Evolutionary conservation across 2,329 filamentous ascomycete genomes (phyloP).

Genomic region (Colletotrichum zoysiae): DNA sequence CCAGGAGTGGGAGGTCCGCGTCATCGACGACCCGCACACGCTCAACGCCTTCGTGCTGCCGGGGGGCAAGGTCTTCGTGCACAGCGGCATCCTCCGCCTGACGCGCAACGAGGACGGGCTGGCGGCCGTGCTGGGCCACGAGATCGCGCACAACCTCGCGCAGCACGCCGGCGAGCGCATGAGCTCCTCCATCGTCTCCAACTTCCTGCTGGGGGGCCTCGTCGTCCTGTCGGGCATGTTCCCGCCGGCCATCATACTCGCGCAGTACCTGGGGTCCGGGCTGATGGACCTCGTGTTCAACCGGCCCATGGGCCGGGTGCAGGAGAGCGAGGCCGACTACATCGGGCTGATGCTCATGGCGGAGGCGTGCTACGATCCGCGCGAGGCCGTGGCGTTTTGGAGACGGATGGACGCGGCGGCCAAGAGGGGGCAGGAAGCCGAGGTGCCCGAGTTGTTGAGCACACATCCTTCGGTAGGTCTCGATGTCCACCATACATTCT

Average conservation of each 20-base stretch:
- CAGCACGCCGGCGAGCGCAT: slow-evolving; percentile 75
- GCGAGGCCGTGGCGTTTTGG: slow-evolving; percentile 76
- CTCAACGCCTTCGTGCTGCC: slow-evolving; percentile 84
- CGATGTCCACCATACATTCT: not conserved
- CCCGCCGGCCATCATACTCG: slow-evolving; percentile 57
- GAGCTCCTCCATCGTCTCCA: slow-evolving; percentile 65
- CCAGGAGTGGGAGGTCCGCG: slow-evolving; percentile 77
- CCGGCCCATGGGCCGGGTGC: slow-evolving; percentile 75
- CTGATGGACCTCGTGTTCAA: slow-evolving; percentile 74
- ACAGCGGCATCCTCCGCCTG: slow-evolving; percentile 77
- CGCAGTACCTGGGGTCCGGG: slow-evolving; percentile 58
- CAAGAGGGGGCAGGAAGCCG: slow-evolving; percentile 51
- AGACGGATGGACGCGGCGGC: slow-evolving; percentile 70
- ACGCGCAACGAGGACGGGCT: slow-evolving; percentile 76
- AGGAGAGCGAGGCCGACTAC: slow-evolving; percentile 84
- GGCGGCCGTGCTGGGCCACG: slow-evolving; percentile 82
- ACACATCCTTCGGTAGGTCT: slow-evolving; percentile 78
- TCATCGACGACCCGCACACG: slow-evolving; percentile 74
- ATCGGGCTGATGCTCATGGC: slow-evolving; percentile 88
- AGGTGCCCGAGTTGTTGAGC: slow-evolving; percentile 77
- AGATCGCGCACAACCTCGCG: slow-evolving; percentile 82
- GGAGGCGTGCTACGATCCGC: slow-evolving; percentile 80
- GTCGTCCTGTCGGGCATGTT: slow-evolving; percentile 62
- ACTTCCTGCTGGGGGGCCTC: slow-evolving; percentile 63
- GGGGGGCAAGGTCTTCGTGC: slow-evolving; percentile 84